A percentile compares a stretch with the other conserved stretches of the same genome.
phyloP scores from a whole-genome alignment of 2,329 filamentous ascomycete genomes.

The Diaporthe vexans region DNA sequence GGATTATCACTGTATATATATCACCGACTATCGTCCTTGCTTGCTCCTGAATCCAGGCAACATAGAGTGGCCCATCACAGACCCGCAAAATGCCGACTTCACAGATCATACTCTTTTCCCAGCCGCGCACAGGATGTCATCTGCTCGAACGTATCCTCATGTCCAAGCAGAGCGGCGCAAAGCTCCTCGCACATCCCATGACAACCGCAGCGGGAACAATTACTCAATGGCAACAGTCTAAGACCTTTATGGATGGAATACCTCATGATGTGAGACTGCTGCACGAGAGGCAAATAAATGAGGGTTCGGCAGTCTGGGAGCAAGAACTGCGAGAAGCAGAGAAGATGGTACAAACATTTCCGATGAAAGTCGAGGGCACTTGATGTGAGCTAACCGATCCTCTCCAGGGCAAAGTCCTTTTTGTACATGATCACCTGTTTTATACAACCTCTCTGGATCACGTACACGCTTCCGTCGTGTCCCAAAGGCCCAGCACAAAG shows the following conservation, averaged over 20 bases:
- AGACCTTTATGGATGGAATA: background rate
- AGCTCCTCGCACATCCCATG: constrained; percentile 6
- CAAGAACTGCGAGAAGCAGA: background rate
- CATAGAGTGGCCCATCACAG: background rate
- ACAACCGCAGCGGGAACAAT: background rate
- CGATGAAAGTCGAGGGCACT: background rate
- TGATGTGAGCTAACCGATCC: background rate
- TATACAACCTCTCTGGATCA: background rate
- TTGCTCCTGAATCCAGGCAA: background rate
- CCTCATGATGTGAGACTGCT: background rate
- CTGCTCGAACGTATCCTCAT: constrained; percentile 5
- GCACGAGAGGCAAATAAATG: background rate
- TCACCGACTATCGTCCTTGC: background rate
- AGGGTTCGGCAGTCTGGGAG: background rate
- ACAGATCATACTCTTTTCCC: constrained; percentile 20
- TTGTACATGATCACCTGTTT: background rate
- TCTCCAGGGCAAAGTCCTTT: constrained; percentile 12
- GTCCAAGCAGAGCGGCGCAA: background rate
- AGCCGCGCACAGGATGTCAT: constrained; percentile 21
- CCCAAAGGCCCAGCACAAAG: background rate
- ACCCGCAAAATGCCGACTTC: background rate
- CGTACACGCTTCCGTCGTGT: background rate
- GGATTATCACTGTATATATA: background rate
- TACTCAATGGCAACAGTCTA: background rate
- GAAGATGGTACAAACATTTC: background rate